A percentile compares a stretch with the other conserved stretches of the same genome.
Conservation (phyloP, 1,284 basidiomycete genomes). For the Ceratobasidium theobromae region DNA sequence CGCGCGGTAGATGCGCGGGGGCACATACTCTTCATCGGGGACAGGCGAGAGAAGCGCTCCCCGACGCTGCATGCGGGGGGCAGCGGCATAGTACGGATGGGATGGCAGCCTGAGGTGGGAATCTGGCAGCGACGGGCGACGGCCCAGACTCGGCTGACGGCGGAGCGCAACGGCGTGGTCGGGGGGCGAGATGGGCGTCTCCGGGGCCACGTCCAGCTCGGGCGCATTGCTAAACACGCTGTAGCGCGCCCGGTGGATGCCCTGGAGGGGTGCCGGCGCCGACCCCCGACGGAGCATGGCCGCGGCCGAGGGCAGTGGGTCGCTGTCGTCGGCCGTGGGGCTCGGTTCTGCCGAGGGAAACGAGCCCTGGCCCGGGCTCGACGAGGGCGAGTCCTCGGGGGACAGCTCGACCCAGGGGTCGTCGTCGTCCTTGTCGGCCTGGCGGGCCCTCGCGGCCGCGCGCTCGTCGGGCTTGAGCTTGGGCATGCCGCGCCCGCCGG, state of each 20-base stretch:
- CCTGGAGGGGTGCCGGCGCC: slow-evolving; percentile 19
- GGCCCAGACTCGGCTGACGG: slow-evolving; percentile 7
- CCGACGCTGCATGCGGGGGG: slow-evolving; percentile 17
- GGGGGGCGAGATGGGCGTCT: slow-evolving; percentile 21
- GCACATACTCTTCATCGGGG: slow-evolving; percentile 12
- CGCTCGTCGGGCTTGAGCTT: slow-evolving; percentile 30
- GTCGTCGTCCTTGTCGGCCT: slow-evolving; percentile 1
- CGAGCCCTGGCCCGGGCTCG: slow-evolving; percentile 12
- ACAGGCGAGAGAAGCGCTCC: slow-evolving; percentile 16
- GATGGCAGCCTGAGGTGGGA: slow-evolving; percentile 18
- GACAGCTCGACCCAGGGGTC: slow-evolving; percentile 11
- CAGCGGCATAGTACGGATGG: slow-evolving; percentile 13
- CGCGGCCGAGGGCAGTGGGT: slow-evolving; percentile 1
- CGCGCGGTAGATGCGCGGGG: not conserved
- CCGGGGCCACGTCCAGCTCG: slow-evolving; percentile 4
- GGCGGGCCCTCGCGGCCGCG: slow-evolving; percentile 3
- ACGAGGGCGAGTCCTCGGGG: not conserved
- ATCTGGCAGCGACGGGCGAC: slow-evolving; percentile 22
- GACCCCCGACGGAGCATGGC: slow-evolving; percentile 26
- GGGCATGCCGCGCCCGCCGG: slow-evolving; percentile 28
- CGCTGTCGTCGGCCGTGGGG: not conserved
- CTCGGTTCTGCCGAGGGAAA: not conserved
- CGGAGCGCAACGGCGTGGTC: slow-evolving; percentile 17
- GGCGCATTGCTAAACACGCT: not conserved
- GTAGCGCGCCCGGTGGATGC: slow-evolving; percentile 28